A percentile compares a stretch with the other conserved stretches of the same genome.
Conservation (phyloP, 345 rosid genomes). For the Acer yangbiense region DNA sequence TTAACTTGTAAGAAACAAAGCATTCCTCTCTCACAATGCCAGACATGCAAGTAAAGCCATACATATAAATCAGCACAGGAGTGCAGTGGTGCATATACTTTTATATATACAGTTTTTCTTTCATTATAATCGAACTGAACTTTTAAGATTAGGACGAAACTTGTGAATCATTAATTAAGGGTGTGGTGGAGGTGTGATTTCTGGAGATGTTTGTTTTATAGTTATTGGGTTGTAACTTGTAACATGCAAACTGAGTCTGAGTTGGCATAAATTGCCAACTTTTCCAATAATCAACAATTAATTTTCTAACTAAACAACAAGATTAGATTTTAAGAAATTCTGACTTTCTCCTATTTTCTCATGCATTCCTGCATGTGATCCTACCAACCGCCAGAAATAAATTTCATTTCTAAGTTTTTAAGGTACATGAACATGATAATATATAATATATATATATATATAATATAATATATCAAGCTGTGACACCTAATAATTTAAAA, state of each 20-base stretch:
- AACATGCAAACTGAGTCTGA: not conserved
- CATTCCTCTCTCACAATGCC: not conserved
- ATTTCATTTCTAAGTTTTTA: not conserved
- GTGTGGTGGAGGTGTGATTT: not conserved
- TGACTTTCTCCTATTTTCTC: not conserved
- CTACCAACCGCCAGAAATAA: not conserved
- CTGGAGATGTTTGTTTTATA: not conserved
- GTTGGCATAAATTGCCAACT: not conserved
- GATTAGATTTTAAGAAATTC: too few relatives aligned
- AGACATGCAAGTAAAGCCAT: not conserved
- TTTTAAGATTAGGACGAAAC: too few relatives aligned
- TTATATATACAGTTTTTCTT: too few relatives aligned
- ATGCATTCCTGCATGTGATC: constrained; percentile 3
- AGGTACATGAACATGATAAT: not conserved
- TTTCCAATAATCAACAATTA: too few relatives aligned
- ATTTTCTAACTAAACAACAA: too few relatives aligned
- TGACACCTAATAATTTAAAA: not conserved
- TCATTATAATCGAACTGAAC: too few relatives aligned
- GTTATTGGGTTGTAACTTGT: not conserved
- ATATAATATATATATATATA: too few relatives aligned
- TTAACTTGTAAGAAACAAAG: not conserved
- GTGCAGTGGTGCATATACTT: not conserved
- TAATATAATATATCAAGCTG: not conserved
- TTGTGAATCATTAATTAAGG: too few relatives aligned
- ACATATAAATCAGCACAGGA: too few relatives aligned